A percentile compares a stretch with the other conserved stretches of the same genome.
Conservation (phyloP, 2,329 filamentous ascomycete genomes). For the Leptodontidium sp. region DNA sequence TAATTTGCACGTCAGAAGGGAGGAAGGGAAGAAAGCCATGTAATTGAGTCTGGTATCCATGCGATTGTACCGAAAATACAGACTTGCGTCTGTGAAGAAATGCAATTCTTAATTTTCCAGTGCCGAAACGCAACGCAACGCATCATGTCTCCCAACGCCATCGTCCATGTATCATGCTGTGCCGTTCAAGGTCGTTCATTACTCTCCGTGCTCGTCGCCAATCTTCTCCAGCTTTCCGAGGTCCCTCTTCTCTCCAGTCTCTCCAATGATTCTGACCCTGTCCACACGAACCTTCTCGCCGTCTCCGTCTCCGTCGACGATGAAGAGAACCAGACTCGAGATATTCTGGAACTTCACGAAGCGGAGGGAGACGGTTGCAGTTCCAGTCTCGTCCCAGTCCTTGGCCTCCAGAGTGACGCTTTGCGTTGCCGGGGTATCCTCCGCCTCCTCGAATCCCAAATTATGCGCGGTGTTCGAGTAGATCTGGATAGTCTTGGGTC, state of each 20-base stretch:
- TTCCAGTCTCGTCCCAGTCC: constrained; percentile 85
- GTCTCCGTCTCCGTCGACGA: constrained; percentile 84
- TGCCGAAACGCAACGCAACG: constrained; percentile 17
- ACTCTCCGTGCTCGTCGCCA: constrained; percentile 69
- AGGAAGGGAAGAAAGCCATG: background rate
- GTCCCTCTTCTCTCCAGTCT: constrained; percentile 88
- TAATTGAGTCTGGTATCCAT: constrained; percentile 4
- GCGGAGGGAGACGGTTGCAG: constrained; percentile 75
- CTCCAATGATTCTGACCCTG: constrained; percentile 81
- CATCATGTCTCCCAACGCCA: constrained; percentile 36
- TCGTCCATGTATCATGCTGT: constrained; percentile 31
- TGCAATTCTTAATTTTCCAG: constrained; percentile 25
- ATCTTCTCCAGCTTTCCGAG: constrained; percentile 97
- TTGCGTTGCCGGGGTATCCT: constrained; percentile 84
- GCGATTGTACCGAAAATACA: constrained; percentile 23
- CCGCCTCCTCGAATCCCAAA: constrained; percentile 93
- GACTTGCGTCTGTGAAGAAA: constrained; percentile 22
- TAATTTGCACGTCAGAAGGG: background rate
- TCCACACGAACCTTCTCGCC: constrained; percentile 88
- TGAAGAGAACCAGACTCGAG: constrained; percentile 84
- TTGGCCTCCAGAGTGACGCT: constrained; percentile 74
- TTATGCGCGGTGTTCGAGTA: constrained; percentile 91
- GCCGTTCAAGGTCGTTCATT: background rate
- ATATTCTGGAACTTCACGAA: constrained; percentile 99
- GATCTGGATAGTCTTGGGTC: constrained; percentile 83